Evolutionary conservation across 495 filamentous ascomycete genomes (phyloP).

Genomic region (Aspergillus biplanus): DNA sequence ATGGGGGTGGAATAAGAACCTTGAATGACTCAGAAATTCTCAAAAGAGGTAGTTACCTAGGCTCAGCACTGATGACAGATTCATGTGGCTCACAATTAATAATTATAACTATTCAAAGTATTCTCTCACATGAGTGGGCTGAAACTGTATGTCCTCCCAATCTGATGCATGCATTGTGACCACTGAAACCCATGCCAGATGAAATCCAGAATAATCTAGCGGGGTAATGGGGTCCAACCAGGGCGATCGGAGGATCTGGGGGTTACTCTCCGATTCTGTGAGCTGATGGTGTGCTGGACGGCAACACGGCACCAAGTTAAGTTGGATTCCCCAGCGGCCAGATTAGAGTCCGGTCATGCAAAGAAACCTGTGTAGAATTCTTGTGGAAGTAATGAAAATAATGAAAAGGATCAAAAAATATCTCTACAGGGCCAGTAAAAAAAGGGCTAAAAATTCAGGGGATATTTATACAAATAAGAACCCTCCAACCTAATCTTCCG

Average conservation of each 20-base stretch:
- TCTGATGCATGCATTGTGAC: conserved; percentile 5
- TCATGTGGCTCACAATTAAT: neutral
- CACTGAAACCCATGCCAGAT: conserved; percentile 19
- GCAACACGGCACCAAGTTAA: conserved; percentile 18
- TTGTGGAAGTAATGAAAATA: neutral
- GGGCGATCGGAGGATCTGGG: conserved; percentile 22
- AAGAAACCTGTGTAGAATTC: neutral
- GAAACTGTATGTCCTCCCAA: conserved; percentile 1
- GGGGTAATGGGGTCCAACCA: conserved; percentile 18
- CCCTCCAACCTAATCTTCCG: neutral
- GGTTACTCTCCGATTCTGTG: conserved; percentile 21
- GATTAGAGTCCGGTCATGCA: no score
- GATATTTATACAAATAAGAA: neutral
- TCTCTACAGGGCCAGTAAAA: neutral
- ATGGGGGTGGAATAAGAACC: no score
- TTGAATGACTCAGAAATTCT: no score
- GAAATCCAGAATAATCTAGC: conserved; percentile 27
- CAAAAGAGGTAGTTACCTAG: no score
- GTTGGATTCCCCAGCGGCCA: neutral
- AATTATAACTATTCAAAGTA: neutral
- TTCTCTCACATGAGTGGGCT: conserved; percentile 17
- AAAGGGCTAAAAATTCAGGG: neutral
- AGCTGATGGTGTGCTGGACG: conserved; percentile 16
- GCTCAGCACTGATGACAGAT: neutral
- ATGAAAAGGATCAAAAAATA: neutral